Evolutionary conservation across 1,284 basidiomycete genomes (phyloP).

Genomic region (Veloporphyrellus conicus): DNA sequence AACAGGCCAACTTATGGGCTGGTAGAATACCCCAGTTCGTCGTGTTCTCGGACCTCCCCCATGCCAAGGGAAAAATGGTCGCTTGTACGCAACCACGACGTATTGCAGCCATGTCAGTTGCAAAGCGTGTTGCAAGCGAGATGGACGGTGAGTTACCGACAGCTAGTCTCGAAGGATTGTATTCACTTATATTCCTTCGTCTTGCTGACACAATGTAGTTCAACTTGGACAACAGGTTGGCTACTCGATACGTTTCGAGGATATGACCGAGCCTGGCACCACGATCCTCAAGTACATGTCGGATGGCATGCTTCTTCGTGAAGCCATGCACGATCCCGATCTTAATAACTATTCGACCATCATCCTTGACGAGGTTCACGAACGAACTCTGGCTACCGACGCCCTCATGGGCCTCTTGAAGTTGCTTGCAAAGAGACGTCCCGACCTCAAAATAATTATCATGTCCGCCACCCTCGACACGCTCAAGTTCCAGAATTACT

Average conservation of each 20-base stretch:
- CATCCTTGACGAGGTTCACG: constrained; percentile 99
- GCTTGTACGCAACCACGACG: constrained; percentile 98
- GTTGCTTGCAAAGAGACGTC: constrained; percentile 85
- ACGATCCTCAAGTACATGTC: constrained; percentile 99
- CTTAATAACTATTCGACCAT: constrained; percentile 90
- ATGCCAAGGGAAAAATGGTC: constrained; percentile 82
- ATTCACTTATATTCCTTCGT: too few relatives aligned
- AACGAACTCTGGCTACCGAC: constrained; percentile 96
- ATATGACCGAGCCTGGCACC: constrained; percentile 96
- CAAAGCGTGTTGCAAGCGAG: constrained; percentile 97
- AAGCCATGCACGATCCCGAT: constrained; percentile 93
- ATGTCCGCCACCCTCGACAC: constrained; percentile 99
- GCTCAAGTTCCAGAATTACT: constrained; percentile 98
- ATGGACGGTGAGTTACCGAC: too few relatives aligned
- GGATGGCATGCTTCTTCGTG: constrained; percentile 97
- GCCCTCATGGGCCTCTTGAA: constrained; percentile 96
- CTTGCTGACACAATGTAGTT: too few relatives aligned
- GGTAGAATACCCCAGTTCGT: constrained; percentile 91
- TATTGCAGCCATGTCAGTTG: constrained; percentile 99
- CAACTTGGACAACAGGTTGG: constrained; percentile 96
- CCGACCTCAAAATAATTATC: constrained; percentile 96
- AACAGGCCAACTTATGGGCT: constrained; percentile 21
- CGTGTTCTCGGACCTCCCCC: constrained; percentile 87
- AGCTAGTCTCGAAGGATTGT: too few relatives aligned
- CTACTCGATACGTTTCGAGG: constrained; percentile 98